Percentiles rank a stretch among this genome's conserved stretches.
Conservation (phyloP, 179 eudicot species). For the Camellia oleifera region DNA sequence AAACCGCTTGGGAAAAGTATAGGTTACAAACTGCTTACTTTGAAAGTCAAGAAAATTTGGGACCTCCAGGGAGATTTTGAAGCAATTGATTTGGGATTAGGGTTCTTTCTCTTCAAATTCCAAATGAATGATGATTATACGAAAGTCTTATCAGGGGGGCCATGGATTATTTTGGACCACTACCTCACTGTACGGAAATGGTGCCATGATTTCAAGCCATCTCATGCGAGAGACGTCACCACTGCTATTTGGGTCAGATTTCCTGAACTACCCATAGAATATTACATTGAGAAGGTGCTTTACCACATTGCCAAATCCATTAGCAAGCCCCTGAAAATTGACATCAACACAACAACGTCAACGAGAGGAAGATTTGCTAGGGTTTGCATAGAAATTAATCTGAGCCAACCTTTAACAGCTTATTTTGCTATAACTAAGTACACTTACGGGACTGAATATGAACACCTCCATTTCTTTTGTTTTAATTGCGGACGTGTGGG, state of each 20-base stretch:
- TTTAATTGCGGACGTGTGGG: no score
- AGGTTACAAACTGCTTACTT: background rate
- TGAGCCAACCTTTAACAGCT: background rate
- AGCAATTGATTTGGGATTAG: background rate
- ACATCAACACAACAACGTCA: background rate
- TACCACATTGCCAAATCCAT: background rate
- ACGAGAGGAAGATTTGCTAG: background rate
- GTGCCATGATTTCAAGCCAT: background rate
- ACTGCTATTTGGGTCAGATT: background rate
- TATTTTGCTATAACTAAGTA: no score
- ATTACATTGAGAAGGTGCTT: background rate
- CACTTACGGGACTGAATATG: no score
- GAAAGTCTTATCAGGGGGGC: background rate
- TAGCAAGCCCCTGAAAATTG: background rate
- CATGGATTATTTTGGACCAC: background rate
- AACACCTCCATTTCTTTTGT: no score
- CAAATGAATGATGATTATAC: background rate
- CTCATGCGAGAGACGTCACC: fast-evolving
- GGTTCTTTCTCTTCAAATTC: background rate
- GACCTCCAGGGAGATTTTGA: background rate
- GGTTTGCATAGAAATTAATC: conserved; percentile 2
- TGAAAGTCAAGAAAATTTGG: background rate
- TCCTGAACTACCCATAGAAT: background rate
- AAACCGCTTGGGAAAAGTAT: background rate
- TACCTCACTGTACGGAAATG: background rate